These are phyloP conservation scores for Sclerotinia sclerotiorum DNA, from an alignment of 2,329 filamentous ascomycete genomes.

Conservation along the genomic window DNA sequence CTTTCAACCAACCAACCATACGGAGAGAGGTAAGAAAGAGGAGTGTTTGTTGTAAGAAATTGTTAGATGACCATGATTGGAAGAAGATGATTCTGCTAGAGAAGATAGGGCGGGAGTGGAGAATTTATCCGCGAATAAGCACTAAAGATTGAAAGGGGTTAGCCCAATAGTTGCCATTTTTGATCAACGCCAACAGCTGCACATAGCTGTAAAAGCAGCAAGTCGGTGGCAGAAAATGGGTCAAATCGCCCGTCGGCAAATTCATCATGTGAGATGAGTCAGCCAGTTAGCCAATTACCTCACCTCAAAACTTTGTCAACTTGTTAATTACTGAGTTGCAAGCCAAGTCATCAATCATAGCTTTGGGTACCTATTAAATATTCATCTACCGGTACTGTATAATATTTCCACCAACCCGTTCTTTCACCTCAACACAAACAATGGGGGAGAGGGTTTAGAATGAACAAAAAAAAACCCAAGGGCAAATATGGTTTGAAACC, in stretches of 20 bases:
- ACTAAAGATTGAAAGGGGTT: not conserved
- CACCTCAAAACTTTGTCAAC: not conserved
- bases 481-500: not conserved
- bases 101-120: conserved; percentile 10
- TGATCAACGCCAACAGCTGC: not conserved
- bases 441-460: not conserved
- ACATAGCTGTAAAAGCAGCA: not conserved
- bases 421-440: not conserved
- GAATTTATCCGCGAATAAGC: conserved; percentile 8
- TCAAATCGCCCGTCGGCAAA: conserved; percentile 6
- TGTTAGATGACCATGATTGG: conserved; percentile 14
- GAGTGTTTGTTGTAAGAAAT: not conserved
- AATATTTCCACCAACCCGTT: not conserved
- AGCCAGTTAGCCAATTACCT: not conserved
- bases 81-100: not conserved
- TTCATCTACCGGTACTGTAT: not conserved
- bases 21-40: not conserved
- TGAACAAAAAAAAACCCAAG: not conserved
- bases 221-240: conserved; percentile 4
- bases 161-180: not conserved
- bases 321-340: no score
- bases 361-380: not conserved
- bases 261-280: conserved; percentile 5
- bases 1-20: not conserved
- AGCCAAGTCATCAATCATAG: not conserved